Conservation (phyloP, 768 basidiomycete genomes). For the Boletus barrowsii region DNA sequence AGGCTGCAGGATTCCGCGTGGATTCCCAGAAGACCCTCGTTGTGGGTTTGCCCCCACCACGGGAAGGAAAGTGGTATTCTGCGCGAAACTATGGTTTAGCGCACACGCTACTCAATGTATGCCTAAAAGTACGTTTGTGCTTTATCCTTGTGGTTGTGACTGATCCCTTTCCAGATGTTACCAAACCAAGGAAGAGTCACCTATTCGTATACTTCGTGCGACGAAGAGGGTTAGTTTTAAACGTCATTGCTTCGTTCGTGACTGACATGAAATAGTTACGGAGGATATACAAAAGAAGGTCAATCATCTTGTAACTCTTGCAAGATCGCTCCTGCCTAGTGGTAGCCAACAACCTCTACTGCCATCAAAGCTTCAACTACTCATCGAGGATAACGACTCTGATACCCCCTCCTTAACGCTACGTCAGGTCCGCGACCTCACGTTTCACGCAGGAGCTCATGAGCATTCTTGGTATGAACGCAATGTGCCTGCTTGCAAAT, state of each 20-base stretch:
- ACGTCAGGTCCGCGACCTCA: slow-evolving; percentile 38
- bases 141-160: background rate
- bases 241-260: background rate
- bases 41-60: slow-evolving; percentile 43
- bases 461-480: slow-evolving; percentile 42
- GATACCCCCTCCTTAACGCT: slow-evolving; percentile 31
- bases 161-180: slow-evolving; percentile 34
- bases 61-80: slow-evolving; percentile 33
- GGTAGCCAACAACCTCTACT: slow-evolving; percentile 31
- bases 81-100: slow-evolving; percentile 44
- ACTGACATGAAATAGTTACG: slow-evolving; percentile 21
- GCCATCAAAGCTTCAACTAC: slow-evolving; percentile 28
- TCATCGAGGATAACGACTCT: slow-evolving; percentile 34
- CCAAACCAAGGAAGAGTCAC: slow-evolving; percentile 38
- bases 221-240: slow-evolving; percentile 21
- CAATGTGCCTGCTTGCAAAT: slow-evolving; percentile 39
- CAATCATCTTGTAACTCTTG: slow-evolving; percentile 41
- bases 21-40: slow-evolving; percentile 40
- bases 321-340: slow-evolving; percentile 38
- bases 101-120: slow-evolving; percentile 36
- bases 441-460: slow-evolving; percentile 34
- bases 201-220: slow-evolving; percentile 22
- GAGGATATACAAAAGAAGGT: slow-evolving; percentile 38
- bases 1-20: slow-evolving; percentile 43
- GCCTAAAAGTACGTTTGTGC: slow-evolving; percentile 33